Percentiles rank a stretch among this genome's conserved stretches.
phyloP scores from a whole-genome alignment of 768 basidiomycete species.

The Inosperma sp. region DNA sequence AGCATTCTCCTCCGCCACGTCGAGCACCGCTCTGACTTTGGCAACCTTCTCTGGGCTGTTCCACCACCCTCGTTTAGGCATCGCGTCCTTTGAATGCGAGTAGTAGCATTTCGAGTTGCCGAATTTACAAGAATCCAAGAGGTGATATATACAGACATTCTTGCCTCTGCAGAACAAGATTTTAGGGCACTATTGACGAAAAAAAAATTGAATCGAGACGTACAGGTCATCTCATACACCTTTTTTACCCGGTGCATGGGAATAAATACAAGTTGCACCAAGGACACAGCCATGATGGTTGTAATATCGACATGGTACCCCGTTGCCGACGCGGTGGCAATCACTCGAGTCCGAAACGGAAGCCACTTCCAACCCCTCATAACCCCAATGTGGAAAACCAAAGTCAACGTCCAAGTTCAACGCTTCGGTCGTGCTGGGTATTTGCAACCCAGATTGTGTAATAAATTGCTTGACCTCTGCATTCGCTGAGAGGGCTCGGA shows the following conservation, averaged over 20 bases:
- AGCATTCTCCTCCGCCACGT: slow-evolving; percentile 23
- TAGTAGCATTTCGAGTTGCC: slow-evolving; percentile 42
- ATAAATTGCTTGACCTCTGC: slow-evolving; percentile 23
- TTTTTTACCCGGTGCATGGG: slow-evolving; percentile 53
- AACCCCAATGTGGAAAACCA: slow-evolving; percentile 31
- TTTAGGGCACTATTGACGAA: neutral
- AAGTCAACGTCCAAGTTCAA: slow-evolving; percentile 27
- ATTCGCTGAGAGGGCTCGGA: slow-evolving; percentile 27
- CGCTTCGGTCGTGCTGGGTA: neutral
- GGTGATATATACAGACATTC: slow-evolving; percentile 40
- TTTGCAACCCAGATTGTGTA: slow-evolving; percentile 8
- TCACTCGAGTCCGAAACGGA: slow-evolving; percentile 53
- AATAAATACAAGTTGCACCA: slow-evolving; percentile 41
- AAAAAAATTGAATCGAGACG: slow-evolving; percentile 18
- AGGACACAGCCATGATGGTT: slow-evolving; percentile 49
- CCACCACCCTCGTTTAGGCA: slow-evolving; percentile 49
- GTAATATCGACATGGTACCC: slow-evolving; percentile 51
- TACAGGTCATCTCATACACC: slow-evolving; percentile 54
- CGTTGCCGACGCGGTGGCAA: slow-evolving; percentile 47
- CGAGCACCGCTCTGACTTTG: slow-evolving; percentile 27
- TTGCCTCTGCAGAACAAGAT: slow-evolving; percentile 37
- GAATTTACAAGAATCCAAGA: slow-evolving; percentile 35
- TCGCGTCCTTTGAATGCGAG: slow-evolving; percentile 42
- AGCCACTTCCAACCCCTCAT: slow-evolving; percentile 34
- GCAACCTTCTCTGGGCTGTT: slow-evolving; percentile 24